Percentiles rank a stretch among this genome's conserved stretches.
phyloP scores from a whole-genome alignment of 257 asterid genomes.

The Cruciata laevipes region DNA sequence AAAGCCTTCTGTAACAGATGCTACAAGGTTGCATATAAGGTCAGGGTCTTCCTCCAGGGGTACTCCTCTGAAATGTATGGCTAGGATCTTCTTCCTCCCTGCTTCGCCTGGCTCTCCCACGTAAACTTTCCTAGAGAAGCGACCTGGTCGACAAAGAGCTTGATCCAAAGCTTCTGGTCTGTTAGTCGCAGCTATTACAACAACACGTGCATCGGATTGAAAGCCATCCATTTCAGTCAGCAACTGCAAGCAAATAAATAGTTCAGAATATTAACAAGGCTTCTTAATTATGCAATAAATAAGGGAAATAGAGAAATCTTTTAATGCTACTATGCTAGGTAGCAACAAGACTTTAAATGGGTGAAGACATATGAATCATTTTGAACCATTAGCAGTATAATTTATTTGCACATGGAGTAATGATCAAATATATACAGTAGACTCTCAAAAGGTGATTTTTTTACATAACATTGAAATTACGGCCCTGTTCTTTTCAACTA shows the following conservation, averaged over 20 bases:
- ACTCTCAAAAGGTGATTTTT: neutral
- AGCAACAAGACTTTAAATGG: neutral
- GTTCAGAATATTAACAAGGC: neutral
- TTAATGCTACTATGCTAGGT: neutral
- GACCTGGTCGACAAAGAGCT: constrained; percentile 94
- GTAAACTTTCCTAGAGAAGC: constrained; percentile 92
- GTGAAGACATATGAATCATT: neutral
- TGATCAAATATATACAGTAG: neutral
- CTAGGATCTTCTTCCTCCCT: constrained; percentile 85
- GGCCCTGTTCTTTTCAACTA: neutral
- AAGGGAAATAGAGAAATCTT: neutral
- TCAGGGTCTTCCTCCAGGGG: constrained; percentile 78
- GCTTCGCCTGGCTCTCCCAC: constrained; percentile 94
- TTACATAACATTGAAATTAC: neutral
- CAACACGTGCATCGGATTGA: constrained; percentile 58
- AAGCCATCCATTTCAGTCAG: constrained; percentile 99
- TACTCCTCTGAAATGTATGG: constrained; percentile 80
- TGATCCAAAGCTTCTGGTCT: constrained; percentile 96
- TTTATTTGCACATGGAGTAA: neutral
- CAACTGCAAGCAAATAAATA: constrained; percentile 40
- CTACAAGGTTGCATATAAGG: constrained; percentile 75
- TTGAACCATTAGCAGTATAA: neutral
- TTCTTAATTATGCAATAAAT: neutral
- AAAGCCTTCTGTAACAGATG: constrained; percentile 83
- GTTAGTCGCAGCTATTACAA: constrained; percentile 93